These are phyloP conservation scores for Bertia moriformis DNA, from an alignment of 2,329 filamentous ascomycete species.

Conservation along the genomic window DNA sequence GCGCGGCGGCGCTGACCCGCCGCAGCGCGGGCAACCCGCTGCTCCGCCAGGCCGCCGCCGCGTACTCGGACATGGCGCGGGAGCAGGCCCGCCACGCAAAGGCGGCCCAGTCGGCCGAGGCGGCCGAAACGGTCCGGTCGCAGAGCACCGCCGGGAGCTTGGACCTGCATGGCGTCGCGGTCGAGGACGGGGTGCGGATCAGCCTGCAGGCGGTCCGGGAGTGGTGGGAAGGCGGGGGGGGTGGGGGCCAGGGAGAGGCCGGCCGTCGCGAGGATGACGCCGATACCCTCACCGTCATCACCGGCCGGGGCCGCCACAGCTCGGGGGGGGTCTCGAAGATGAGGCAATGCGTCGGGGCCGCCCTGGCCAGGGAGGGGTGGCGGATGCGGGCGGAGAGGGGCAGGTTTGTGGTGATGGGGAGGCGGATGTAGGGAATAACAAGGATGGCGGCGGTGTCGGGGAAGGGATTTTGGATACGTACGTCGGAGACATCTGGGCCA, in stretches of 20 bases:
- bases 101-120: conserved; percentile 45
- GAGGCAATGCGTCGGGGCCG: conserved; percentile 65
- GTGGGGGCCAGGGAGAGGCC: conserved; percentile 27
- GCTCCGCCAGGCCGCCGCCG: conserved; percentile 61
- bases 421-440: conserved; percentile 12
- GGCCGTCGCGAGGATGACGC: conserved; percentile 27
- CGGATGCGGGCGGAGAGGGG: conserved; percentile 61
- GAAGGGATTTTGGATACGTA: too few relatives aligned
- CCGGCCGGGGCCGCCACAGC: conserved; percentile 68
- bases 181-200: conserved; percentile 70
- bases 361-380: conserved; percentile 69
- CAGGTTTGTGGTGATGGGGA: conserved; percentile 54
- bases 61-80: conserved; percentile 59
- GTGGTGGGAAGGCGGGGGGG: conserved; percentile 62
- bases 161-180: conserved; percentile 73
- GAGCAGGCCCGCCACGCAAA: conserved; percentile 44
- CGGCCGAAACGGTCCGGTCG: conserved; percentile 53
- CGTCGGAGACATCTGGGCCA: too few relatives aligned
- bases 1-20: conserved; percentile 24
- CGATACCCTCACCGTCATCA: conserved; percentile 61
- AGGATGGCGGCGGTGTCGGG: not conserved
- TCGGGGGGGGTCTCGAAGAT: conserved; percentile 61
- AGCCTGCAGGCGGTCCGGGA: conserved; percentile 46
- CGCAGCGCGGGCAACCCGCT: conserved; percentile 53
- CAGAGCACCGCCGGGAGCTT: conserved; percentile 48